Evolutionary conservation across 225 moss, liverwort and hornwort genomes (phyloP).

Genomic region (Bryoerythrophyllum caledonicum): DNA sequence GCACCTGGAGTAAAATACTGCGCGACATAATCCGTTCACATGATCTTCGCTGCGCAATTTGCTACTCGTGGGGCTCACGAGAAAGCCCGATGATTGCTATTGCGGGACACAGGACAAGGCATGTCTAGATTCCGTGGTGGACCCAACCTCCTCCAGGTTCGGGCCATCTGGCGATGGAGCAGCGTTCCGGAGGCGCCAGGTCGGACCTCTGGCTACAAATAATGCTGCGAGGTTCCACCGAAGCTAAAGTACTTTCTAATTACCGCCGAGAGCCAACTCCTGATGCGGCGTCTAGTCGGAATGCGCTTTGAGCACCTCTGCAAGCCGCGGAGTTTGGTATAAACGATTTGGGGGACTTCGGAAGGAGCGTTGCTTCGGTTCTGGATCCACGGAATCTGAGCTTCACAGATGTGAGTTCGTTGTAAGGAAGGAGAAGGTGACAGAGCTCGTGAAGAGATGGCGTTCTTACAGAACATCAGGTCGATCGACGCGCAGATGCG

Average conservation of each 20-base stretch:
- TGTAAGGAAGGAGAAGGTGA: background rate
- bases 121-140: background rate
- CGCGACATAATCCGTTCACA: background rate
- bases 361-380: background rate
- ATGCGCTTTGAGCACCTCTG: constrained; percentile 16
- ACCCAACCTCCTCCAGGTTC: no score
- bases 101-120: background rate
- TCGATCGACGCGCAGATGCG: constrained; percentile 70
- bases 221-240: constrained; percentile 16
- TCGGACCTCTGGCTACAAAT: background rate
- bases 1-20: background rate
- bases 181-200: background rate
- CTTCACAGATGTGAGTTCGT: background rate
- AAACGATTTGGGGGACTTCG: background rate
- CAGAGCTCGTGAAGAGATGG: constrained; percentile 19
- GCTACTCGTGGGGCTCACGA: background rate
- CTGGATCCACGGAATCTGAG: no score
- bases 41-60: background rate
- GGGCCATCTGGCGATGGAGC: background rate
- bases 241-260: background rate
- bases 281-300: constrained; percentile 38
- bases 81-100: background rate
- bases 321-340: constrained; percentile 8
- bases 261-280: constrained; percentile 22
- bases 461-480: constrained; percentile 38